Evolutionary conservation across 768 basidiomycete genomes (phyloP), one percentile per base, ranked within the genome.

Genomic region (Boletales sp.): DNA sequence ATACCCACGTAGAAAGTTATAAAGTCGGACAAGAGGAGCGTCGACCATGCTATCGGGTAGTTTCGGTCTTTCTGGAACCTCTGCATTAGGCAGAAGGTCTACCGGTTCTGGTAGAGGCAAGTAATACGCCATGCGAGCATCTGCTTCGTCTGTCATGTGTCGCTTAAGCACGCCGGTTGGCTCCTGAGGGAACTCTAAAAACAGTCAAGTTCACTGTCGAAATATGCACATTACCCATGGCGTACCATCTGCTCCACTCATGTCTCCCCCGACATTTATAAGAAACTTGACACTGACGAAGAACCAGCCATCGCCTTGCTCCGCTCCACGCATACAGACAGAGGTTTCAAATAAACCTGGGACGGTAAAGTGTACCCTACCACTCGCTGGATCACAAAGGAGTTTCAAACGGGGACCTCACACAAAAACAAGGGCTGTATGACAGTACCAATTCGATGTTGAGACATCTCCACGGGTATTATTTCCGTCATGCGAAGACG

Each of bases 1-100:
- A 5, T 59, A 67, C 91, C 61, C 66, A 95, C 94, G 92, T 32
- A 97, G 74, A 57, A 95, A 90, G 58, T 94, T 95, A 69, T 80
- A 94, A 8, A 92, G 62, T 37, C 94, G 81, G 8, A 93, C 80
- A 4, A 97, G 78, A 11, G 94, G 94, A 24, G 90, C 77, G 60
- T 97, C 93, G 14, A 86, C 75, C 27, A 81, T 74, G 43, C 80
- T 81, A 40, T 77, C 75, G 0, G 83, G 78, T 21, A 90, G 69
- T 60, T 81, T 65, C 5, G 75, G 72, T 47, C 59, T 62, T 37
- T 76, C 72, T 19, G 79, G 75, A 12, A 70, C 55, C 27, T 75
- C 71, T 17, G 69, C 55, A 14, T 69, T 73, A 29, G 73, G 72
- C 11, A 72, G 75, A 46, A 70, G 72, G 14, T 66, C 67, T 3